phyloP scores from a whole-genome alignment of 768 basidiomycete species.

The Cystofilobasidium ferigula region DNA sequence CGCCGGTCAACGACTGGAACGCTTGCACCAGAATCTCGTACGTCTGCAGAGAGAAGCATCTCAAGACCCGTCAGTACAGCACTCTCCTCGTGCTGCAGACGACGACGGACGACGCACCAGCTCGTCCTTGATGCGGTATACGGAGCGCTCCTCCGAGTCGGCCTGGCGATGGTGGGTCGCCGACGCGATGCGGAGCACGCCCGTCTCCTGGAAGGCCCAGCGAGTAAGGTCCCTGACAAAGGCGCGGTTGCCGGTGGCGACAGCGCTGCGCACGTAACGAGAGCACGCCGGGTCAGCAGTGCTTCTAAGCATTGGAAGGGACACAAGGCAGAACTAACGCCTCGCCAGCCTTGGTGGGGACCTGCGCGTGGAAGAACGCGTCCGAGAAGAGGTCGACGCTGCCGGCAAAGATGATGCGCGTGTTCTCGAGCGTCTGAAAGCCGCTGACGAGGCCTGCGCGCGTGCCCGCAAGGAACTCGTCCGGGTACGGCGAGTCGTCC shows the following conservation, averaged over 20 bases:
- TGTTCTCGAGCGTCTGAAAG: constrained; percentile 71
- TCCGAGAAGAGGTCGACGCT: constrained; percentile 71
- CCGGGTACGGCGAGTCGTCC: constrained; percentile 21
- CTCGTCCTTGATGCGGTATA: constrained; percentile 77
- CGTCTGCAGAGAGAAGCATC: constrained; percentile 47
- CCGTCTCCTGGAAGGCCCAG: constrained; percentile 84
- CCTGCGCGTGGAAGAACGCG: constrained; percentile 54
- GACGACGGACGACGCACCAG: constrained; percentile 46
- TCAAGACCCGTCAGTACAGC: no score
- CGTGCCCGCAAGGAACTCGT: constrained; percentile 59
- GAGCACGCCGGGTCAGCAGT: background rate
- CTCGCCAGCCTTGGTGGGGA: constrained; percentile 38
- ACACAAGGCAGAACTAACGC: constrained; percentile 42
- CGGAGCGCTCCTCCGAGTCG: constrained; percentile 51
- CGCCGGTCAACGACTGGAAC: constrained; percentile 41
- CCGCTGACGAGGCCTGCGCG: constrained; percentile 68
- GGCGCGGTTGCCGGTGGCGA: constrained; percentile 60
- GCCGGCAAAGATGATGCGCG: constrained; percentile 69
- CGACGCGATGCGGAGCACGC: constrained; percentile 63
- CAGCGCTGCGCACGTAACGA: constrained; percentile 41
- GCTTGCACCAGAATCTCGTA: constrained; percentile 62
- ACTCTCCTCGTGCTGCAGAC: no score
- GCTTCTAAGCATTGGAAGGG: background rate
- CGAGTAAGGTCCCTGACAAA: constrained; percentile 63
- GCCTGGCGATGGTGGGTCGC: constrained; percentile 60